A percentile compares a stretch with the other conserved stretches of the same genome.
phyloP scores from a whole-genome alignment of 768 basidiomycete genomes.

The Pulveroboletus sp. region DNA sequence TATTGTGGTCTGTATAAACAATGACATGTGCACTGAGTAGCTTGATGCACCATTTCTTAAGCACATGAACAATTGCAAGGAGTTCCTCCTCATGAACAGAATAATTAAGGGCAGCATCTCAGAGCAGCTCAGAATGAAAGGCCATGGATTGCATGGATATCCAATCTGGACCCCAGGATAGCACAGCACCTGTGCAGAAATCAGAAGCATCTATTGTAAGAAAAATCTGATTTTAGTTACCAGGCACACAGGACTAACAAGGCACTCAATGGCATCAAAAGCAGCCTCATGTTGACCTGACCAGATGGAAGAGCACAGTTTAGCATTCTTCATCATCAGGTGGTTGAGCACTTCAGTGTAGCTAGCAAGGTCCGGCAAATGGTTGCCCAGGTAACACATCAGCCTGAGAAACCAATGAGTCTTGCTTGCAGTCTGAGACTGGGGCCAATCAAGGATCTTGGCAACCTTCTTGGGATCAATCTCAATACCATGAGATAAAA shows the following conservation, averaged over 20 bases:
- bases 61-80: constrained; percentile 29
- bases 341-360: too few species aligned
- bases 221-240: constrained; percentile 27
- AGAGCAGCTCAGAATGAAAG: constrained; percentile 1
- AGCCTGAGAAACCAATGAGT: too few species aligned
- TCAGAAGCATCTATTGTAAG: constrained; percentile 14
- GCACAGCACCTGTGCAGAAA: not conserved
- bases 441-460: not conserved
- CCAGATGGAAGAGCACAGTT: too few species aligned
- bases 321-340: too few species aligned
- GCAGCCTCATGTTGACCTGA: constrained; percentile 8
- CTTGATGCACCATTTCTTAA: constrained; percentile 28
- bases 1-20: constrained; percentile 31
- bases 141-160: not conserved
- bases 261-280: constrained; percentile 19
- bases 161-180: not conserved
- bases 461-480: not conserved
- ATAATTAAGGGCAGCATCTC: too few species aligned
- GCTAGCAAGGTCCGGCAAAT: too few species aligned
- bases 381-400: too few species aligned
- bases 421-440: too few species aligned
- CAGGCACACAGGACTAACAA: constrained; percentile 26
- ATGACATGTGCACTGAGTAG: not conserved
- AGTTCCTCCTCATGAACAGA: too few species aligned
- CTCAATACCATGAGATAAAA: too few species aligned